Conservation (phyloP, 2,329 filamentous ascomycete genomes). For the Leptographium wingfieldii region DNA sequence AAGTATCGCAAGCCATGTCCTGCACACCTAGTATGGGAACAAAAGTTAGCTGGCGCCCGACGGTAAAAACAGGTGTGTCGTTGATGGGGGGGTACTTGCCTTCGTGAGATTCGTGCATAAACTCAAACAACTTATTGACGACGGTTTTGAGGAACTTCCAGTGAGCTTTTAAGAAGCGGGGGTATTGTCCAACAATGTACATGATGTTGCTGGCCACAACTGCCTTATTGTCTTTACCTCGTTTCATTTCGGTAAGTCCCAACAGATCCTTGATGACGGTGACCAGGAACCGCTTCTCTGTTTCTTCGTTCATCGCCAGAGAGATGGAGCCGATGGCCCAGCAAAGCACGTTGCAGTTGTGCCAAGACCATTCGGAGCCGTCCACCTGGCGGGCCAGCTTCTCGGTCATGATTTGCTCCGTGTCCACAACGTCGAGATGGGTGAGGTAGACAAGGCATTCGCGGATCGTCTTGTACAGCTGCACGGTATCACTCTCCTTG, state of each 20-base stretch:
- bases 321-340: constrained; percentile 99
- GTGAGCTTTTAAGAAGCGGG: constrained; percentile 94
- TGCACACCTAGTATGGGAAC: constrained; percentile 57
- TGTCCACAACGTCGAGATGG: constrained; percentile 93
- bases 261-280: constrained; percentile 98
- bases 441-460: constrained; percentile 96
- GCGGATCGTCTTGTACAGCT: constrained; percentile 96
- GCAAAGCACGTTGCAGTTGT: constrained; percentile 98
- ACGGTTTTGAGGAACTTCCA: constrained; percentile 99
- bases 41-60: background rate
- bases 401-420: constrained; percentile 98
- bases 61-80: background rate
- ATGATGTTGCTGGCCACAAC: constrained; percentile 99
- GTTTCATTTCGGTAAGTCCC: constrained; percentile 96
- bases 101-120: constrained; percentile 99
- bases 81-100: constrained; percentile 35
- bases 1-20: constrained; percentile 99
- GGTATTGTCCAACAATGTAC: constrained; percentile 99
- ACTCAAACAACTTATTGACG: constrained; percentile 98
- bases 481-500: constrained; percentile 97
- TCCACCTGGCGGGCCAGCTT: constrained; percentile 94
- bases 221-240: constrained; percentile 98
- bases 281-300: constrained; percentile 94
- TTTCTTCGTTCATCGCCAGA: constrained; percentile 98
- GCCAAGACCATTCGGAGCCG: constrained; percentile 95